Evolutionary conservation across 2,329 filamentous ascomycete genomes (phyloP).

Genomic region (Sporothrix pallida): DNA sequence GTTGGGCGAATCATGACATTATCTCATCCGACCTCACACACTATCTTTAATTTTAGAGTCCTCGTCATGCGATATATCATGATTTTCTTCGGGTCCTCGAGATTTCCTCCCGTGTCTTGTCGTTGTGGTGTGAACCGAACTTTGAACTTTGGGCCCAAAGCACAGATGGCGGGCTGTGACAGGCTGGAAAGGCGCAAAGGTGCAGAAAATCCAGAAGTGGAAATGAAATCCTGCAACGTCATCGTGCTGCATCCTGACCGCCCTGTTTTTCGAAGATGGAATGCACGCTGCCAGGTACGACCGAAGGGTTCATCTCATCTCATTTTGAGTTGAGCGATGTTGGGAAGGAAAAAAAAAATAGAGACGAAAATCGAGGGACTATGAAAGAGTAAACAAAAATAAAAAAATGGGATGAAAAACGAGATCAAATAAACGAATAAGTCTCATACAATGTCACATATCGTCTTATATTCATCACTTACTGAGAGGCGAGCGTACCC

Average conservation of each 20-base stretch:
- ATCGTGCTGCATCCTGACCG: background rate
- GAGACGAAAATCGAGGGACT: too few relatives aligned
- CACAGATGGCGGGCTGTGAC: background rate
- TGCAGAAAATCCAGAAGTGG: background rate
- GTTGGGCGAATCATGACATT: conserved; percentile 9
- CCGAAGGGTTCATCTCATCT: background rate
- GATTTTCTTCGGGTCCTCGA: background rate
- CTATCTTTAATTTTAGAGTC: background rate
- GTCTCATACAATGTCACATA: too few relatives aligned
- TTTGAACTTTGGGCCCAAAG: background rate
- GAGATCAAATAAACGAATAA: too few relatives aligned
- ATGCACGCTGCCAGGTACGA: background rate
- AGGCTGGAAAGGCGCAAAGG: background rate
- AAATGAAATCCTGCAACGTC: conserved; percentile 1
- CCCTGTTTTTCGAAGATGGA: background rate
- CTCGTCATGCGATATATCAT: background rate
- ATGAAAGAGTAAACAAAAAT: too few relatives aligned
- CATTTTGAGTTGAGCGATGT: too few relatives aligned
- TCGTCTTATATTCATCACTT: too few relatives aligned
- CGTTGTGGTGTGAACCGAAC: background rate
- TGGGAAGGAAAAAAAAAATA: too few relatives aligned
- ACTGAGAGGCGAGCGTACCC: too few relatives aligned
- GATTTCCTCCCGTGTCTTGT: background rate
- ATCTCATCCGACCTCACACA: too few relatives aligned
- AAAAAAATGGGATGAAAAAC: too few relatives aligned